Base-by-base conservation (phyloP, 129 eudicot genomes). In the Cynara cardunculus region DNA sequence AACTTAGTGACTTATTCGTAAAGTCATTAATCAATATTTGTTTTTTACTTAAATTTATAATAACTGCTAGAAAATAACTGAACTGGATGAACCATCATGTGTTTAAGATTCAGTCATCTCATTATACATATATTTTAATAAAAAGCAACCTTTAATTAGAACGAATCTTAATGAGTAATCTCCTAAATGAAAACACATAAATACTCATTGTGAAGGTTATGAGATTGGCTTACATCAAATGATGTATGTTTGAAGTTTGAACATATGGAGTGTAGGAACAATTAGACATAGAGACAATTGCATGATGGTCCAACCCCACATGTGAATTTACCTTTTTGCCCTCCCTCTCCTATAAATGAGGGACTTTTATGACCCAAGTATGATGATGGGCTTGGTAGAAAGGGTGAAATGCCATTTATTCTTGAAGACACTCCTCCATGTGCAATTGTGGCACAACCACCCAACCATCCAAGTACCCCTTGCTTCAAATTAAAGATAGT, bases 401-500 rank as follows among this genome's bases (percentile, higher is more conserved):
- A 22, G 69, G 76, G 35, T 46, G 28, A 53, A 70, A 49, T 53
- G 77, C 72, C 83, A n/a, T 79, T 79, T 79, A 70, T 53, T 2
- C 32, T 31, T 53, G 70, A 22, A 69, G 49, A 71, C 22, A 76
- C 41, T 19, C 59, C 59, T n/a, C 68, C 78, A 74, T 74, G 78
- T 74, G 78, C 78, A 49, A 26, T 46, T 27, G 78, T 18, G 78
- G 26, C 68, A 74, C 68, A 74, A 56, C 65, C 35, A 68, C 49
- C 69, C 70, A 79, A 79, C 70, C 34, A 79, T 25, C 59, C 44
- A 70, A 25, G 72, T 56, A n/a, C 14, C 31, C 70, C 77, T 80
- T 80, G 83, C 83, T 80, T 80, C 72, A 80, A 80, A 53, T 53
- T 80, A 72, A 80, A 56, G 83, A 72, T 22, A 24, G 77, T 59